phyloP scores from a whole-genome alignment of 768 basidiomycete species.

The Psilocybe cyanescens region DNA sequence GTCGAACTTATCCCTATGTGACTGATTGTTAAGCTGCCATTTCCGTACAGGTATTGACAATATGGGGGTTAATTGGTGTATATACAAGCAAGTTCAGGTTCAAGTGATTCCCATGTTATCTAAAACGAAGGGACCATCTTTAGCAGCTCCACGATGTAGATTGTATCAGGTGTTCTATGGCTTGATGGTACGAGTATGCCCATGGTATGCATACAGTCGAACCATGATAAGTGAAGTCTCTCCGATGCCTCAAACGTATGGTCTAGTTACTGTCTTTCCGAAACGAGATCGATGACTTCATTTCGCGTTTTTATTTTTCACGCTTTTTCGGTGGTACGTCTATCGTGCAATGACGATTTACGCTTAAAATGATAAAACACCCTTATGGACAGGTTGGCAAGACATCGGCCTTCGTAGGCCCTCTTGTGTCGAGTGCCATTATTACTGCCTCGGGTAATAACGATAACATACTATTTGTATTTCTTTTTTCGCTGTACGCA shows the following conservation, averaged over 20 bases:
- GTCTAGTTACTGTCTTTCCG: background rate
- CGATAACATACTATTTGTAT: slow-evolving; percentile 77
- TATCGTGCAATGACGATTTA: background rate
- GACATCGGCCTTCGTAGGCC: slow-evolving; percentile 78
- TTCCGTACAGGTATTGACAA: slow-evolving; percentile 52
- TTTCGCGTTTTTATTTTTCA: slow-evolving; percentile 70
- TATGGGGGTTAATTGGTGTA: slow-evolving; percentile 82
- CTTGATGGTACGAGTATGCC: slow-evolving; percentile 76
- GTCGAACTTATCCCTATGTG: background rate
- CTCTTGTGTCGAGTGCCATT: slow-evolving; percentile 75
- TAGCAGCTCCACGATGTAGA: slow-evolving; percentile 37
- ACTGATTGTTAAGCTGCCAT: background rate
- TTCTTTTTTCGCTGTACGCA: slow-evolving; percentile 69
- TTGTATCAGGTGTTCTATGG: slow-evolving; percentile 73
- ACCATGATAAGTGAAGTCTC: slow-evolving; percentile 85
- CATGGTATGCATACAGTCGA: slow-evolving; percentile 83
- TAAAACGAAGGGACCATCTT: background rate
- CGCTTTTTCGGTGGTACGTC: slow-evolving; percentile 70
- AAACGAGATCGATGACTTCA: slow-evolving; percentile 12
- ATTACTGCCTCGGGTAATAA: slow-evolving; percentile 71
- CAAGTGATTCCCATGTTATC: slow-evolving; percentile 39
- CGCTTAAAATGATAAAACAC: background rate
- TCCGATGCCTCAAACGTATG: slow-evolving; percentile 70
- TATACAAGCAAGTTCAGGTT: slow-evolving; percentile 77
- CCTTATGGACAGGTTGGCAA: slow-evolving; percentile 58